Evolutionary conservation across 176 grass and related monocot genomes (phyloP).

Genomic region (Pharus latifolius): DNA sequence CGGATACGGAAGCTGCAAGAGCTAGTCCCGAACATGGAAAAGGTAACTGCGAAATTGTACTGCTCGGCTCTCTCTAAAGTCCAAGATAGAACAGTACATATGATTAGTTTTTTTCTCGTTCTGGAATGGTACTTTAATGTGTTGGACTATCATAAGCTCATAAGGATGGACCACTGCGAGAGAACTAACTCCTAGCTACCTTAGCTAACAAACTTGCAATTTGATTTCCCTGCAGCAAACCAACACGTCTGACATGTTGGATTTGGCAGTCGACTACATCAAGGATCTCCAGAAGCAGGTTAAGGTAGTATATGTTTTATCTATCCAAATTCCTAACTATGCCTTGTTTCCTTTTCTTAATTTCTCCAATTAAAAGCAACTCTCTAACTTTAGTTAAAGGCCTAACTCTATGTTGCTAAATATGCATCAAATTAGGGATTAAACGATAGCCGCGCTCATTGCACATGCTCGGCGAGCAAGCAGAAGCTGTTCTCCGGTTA

Average conservation of each 20-base stretch:
- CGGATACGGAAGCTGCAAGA: slow-evolving; percentile 91
- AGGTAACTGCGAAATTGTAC: slow-evolving; percentile 37
- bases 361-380: no score
- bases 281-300: slow-evolving; percentile 92
- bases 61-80: neutral
- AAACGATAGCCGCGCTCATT: slow-evolving; percentile 40
- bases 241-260: slow-evolving; percentile 96
- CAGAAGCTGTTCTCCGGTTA: slow-evolving; percentile 34
- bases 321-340: no score
- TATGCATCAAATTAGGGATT: no score
- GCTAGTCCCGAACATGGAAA: slow-evolving; percentile 96
- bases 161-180: neutral
- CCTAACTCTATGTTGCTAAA: no score
- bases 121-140: neutral
- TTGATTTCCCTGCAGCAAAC: slow-evolving; percentile 60
- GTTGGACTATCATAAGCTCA: no score
- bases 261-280: slow-evolving; percentile 95
- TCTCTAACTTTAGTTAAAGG: no score
- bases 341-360: no score
- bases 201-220: neutral
- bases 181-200: neutral
- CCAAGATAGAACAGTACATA: neutral
- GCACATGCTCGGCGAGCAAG: slow-evolving; percentile 66
- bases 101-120: neutral
- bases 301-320: no score